Base-by-base conservation (phyloP, 2,329 filamentous ascomycete genomes). In the Epichloe sibirici region DNA sequence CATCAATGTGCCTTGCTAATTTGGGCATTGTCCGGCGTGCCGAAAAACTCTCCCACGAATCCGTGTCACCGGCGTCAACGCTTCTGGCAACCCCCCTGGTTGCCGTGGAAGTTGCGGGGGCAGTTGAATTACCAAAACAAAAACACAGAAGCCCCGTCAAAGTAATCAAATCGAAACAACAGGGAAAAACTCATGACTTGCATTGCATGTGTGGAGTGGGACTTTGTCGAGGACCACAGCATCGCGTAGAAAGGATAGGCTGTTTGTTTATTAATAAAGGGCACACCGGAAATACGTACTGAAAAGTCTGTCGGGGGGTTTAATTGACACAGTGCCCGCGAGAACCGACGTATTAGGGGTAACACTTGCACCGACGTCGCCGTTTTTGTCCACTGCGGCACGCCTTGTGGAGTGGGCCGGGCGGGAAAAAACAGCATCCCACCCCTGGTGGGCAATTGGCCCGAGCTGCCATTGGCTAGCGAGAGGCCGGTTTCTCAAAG, bases 81-180 rank as follows among this genome's bases (percentile, higher is more conserved):
- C 43, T 43, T 54, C 45, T 46, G 49, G 46, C 45, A 48, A 21
- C 17, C 17, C 25, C 46, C 34, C 48, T 35, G 52, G 57, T 59
- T 59, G 57, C 57, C 42, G 44, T 54, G 57, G 59, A 59, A 58
- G 57, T 45, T 43, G 58, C 57, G 57, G 58, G 49, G 56, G 34
- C 21, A 43, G 43, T 56, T 53, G 40, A 54, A 54, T 52, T 54
- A 51, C 53, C 25, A 51, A 43, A 47, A 47, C 53, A 25, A 51
- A 43, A 47, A 47, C 40, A 23, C 12, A 49, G 38, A 28, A 47
- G 37, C 17, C 44, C 51, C 51, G 23, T 42, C 34, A 15, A 9
- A 31, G 42, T 51, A 45, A 51, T 31, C 28, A 31, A 45, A 51
- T 31, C 28, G 9, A 31, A 31, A 51, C 48, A 51, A 45, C 4